These are phyloP conservation scores for Coccinonectria pachysandricola DNA, from an alignment of 2,329 filamentous ascomycete genomes.

Conservation along the genomic window DNA sequence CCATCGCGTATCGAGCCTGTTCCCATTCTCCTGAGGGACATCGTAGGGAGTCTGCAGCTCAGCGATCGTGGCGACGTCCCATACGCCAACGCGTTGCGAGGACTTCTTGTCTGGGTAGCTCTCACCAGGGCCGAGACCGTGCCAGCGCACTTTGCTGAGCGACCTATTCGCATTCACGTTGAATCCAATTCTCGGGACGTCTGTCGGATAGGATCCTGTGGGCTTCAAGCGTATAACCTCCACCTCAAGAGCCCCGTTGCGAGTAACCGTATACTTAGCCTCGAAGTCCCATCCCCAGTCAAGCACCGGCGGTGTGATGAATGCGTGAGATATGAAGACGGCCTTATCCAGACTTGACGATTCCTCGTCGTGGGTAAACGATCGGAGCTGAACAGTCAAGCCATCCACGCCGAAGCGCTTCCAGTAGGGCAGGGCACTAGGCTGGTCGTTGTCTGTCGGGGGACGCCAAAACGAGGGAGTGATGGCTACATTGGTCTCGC, in stretches of 20 bases:
- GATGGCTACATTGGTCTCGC: constrained; percentile 27
- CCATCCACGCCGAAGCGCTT: constrained; percentile 34
- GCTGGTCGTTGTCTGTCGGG: constrained; percentile 55
- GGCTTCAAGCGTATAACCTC: constrained; percentile 38
- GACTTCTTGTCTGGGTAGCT: constrained; percentile 57
- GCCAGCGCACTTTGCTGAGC: constrained; percentile 44
- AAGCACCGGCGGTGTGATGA: constrained; percentile 52
- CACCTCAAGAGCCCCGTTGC: constrained; percentile 36
- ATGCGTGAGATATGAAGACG: constrained; percentile 36
- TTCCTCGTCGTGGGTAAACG: constrained; percentile 23
- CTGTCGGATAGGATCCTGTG: constrained; percentile 39
- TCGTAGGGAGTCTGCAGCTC: constrained; percentile 55
- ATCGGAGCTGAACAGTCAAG: constrained; percentile 31
- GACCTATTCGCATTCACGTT: constrained; percentile 33
- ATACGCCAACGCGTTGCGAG: constrained; percentile 48
- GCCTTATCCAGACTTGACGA: constrained; percentile 20
- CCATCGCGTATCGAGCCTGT: constrained; percentile 54
- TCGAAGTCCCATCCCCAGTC: constrained; percentile 46
- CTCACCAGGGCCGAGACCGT: constrained; percentile 56
- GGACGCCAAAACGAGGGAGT: constrained; percentile 52
- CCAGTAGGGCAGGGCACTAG: constrained; percentile 49
- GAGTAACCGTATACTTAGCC: constrained; percentile 48
- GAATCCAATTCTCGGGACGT: constrained; percentile 54
- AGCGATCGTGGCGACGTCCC: constrained; percentile 41
- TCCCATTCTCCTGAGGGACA: constrained; percentile 57